Base-by-base conservation (phyloP, 148 eudicot genomes). In the Tetragonia tetragonoides region DNA sequence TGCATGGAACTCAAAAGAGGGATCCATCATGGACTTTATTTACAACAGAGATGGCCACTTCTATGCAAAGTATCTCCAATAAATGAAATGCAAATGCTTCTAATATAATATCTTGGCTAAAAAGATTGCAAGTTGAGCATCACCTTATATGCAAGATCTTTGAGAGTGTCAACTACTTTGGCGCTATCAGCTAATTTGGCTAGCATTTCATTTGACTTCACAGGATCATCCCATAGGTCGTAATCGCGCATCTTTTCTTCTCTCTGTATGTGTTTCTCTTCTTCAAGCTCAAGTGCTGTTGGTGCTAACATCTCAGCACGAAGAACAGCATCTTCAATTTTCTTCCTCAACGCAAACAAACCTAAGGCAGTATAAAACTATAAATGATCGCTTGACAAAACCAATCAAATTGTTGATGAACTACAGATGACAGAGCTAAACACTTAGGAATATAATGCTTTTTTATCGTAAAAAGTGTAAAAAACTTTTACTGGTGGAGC, bases 171-270 rank as follows among this genome's bases (percentile, higher is more conserved):
- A 81, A 94, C 93, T 57, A 84, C 87, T 84, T 88, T 84, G 62
- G 90, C 86, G 70, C 89, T 89, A 81, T 86, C 88, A 54, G 98
- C 97, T 74, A 94, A 83, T 76, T 90, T 81, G 40, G 83, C 83
- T 59, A 94, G 95, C 78, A 86, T 80, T 72, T 92, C 91, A 84
- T 80, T 88, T 41, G 98, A 88, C 80, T 87, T 87, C 6, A 77
- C 77, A 60, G 90, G 75, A 81, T 92, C 93, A 70, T 90, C 98
- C 98, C 98, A 92, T 66, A 89, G 79, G 86, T 89, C 76, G 74
- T 73, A 77, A 24, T 85, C 91, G 1, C 86, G 91, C 44, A 92
- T 70, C 79, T 75, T 78, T 81, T 88, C 88, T 86, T 92, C 93
- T 67, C 85, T 87, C 79, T 82, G 76, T 42, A 87, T 83, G 61